Conservation (phyloP, 2,329 filamentous ascomycete genomes). For the Chrysosporium queenslandicum region DNA sequence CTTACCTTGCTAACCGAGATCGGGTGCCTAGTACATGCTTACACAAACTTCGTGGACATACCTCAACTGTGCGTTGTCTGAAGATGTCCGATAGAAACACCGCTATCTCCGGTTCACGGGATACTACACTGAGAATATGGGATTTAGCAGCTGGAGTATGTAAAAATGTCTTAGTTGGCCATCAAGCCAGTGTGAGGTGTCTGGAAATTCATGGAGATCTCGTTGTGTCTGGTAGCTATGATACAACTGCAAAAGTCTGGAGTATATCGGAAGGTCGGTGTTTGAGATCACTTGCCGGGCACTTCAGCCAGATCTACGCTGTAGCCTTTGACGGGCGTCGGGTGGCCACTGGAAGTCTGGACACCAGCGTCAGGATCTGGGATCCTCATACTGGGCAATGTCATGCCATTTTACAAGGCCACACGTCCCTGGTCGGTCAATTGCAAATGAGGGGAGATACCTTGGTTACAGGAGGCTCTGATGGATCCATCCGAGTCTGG, state of each 20-base stretch:
- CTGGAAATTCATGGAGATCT: constrained; percentile 93
- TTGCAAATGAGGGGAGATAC: constrained; percentile 92
- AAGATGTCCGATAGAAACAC: constrained; percentile 95
- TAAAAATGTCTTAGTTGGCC: constrained; percentile 91
- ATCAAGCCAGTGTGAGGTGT: constrained; percentile 98
- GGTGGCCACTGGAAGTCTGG: constrained; percentile 88
- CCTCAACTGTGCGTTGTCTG: constrained; percentile 88
- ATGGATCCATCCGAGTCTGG: constrained; percentile 94
- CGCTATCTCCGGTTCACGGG: constrained; percentile 89
- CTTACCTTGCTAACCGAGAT: not conserved
- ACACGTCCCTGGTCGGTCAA: constrained; percentile 93
- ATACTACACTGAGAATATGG: constrained; percentile 92
- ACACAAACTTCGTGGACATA: constrained; percentile 84
- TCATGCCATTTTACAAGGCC: constrained; percentile 85
- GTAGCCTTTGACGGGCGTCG: constrained; percentile 92
- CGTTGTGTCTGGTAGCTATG: constrained; percentile 96
- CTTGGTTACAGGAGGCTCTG: constrained; percentile 88
- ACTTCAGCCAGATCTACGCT: constrained; percentile 98
- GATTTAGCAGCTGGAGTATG: constrained; percentile 89
- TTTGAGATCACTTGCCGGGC: constrained; percentile 76
- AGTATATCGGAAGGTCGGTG: constrained; percentile 93
- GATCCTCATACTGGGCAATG: constrained; percentile 80
- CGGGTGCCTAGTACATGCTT: constrained; percentile 51
- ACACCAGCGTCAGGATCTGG: constrained; percentile 96
- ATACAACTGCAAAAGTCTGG: constrained; percentile 95